A percentile compares a stretch with the other conserved stretches of the same genome.
phyloP scores from a whole-genome alignment of 768 basidiomycete genomes.

The Lyophyllum semitale region DNA sequence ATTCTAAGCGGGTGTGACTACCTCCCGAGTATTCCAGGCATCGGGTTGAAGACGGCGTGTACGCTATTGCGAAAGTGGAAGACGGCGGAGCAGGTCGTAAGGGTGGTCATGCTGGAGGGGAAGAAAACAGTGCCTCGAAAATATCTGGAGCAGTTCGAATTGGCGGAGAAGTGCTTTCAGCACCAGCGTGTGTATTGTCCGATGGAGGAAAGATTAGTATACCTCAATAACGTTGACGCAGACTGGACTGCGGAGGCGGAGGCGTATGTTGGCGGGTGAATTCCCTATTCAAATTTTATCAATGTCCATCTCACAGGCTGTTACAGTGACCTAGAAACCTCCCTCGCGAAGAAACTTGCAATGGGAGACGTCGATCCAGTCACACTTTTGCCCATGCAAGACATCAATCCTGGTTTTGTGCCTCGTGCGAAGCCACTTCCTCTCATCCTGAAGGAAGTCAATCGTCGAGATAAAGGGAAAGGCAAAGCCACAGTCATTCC shows the following conservation, averaged over 20 bases:
- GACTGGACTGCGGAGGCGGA: slow-evolving; percentile 64
- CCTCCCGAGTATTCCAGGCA: slow-evolving; percentile 84
- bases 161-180: slow-evolving; percentile 90
- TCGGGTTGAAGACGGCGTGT: slow-evolving; percentile 94
- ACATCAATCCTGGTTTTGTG: slow-evolving; percentile 70
- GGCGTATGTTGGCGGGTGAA: slow-evolving; percentile 72
- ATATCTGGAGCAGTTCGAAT: slow-evolving; percentile 73
- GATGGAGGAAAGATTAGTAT: slow-evolving; percentile 57
- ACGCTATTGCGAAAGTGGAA: slow-evolving; percentile 80
- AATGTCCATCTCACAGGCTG: slow-evolving; percentile 9
- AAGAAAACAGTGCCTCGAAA: slow-evolving; percentile 77
- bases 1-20: slow-evolving; percentile 94
- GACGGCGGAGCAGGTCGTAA: slow-evolving; percentile 82
- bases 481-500: slow-evolving; percentile 45
- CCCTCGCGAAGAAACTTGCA: slow-evolving; percentile 67
- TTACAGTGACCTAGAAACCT: slow-evolving; percentile 61
- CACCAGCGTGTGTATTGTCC: slow-evolving; percentile 95
- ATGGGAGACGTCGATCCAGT: slow-evolving; percentile 72
- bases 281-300: slow-evolving; percentile 5
- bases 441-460: slow-evolving; percentile 21
- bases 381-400: slow-evolving; percentile 67
- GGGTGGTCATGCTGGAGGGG: slow-evolving; percentile 76
- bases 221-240: slow-evolving; percentile 64
- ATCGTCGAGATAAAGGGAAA: slow-evolving; percentile 41
- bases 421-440: slow-evolving; percentile 51